Base-by-base conservation (phyloP, 2,329 filamentous ascomycete species). In the Fusarium citri region DNA sequence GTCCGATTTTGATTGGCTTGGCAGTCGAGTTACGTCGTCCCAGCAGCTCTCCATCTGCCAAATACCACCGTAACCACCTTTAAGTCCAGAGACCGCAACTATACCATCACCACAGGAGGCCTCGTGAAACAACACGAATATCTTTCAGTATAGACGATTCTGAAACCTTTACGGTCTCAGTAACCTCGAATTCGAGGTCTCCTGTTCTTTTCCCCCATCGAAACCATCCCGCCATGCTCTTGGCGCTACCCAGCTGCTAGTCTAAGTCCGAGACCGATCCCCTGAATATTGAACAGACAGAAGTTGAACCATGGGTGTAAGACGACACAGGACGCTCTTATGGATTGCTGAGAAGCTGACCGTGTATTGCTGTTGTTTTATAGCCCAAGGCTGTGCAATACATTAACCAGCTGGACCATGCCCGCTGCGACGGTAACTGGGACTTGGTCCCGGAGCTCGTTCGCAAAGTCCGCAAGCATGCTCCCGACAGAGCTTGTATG, bases 391-490 rank as follows among this genome's bases (percentile, higher is more conserved):
- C 91, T 68, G 87, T 87, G 73, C 89, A 91, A 78, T 98, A 98
- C 81, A 87, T 97, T 73, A 86, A 88, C 78, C 89, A 90, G 80
- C 88, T 99, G 77, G 93, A 98, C 79, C 87, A 91, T 73, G 94
- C 94, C 71, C 92, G 96, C 76, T 97, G 94, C 80, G 90, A 95
- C 76, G 94, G 92, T 55, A 91, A 90, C 79, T 99, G 96, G 96
- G 86, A 89, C 72, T 89, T 92, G 30, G 87, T 98, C 30, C 93
- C 93, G 26, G 95, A 98, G 82, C 87, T 97, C 69, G 91, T 96
- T 75, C 90, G 95, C 79, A 99, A 99, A 82, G 88, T 98, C 76
- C 92, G 92, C 77, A 98, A 99, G 81, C 95, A 99, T 86, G 93
- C 94, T 74, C 91, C 94, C 42, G 88, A 92, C 66, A 89, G 93